Base-by-base conservation (phyloP, 176 grass and related monocot species). In the Paspalum notatum region DNA sequence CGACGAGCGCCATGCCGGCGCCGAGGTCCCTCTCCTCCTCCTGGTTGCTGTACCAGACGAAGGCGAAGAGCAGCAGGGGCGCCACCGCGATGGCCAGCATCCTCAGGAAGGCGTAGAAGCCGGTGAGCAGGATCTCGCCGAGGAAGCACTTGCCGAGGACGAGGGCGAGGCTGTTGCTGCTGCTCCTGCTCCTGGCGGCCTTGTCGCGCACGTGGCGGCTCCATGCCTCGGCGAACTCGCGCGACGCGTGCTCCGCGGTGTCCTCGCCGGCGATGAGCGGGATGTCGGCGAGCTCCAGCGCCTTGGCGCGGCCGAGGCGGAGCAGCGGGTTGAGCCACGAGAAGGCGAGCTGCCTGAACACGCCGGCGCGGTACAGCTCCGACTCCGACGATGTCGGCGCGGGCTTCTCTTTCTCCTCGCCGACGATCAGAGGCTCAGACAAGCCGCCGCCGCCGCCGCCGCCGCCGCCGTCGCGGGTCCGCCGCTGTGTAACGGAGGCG, bases 281-380 rank as follows among this genome's bases (percentile, higher is more conserved):
- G 68, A 98, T 81, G 69, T 98, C 95, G 48, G 43, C 38, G 66
- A 94, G 81, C 46, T 81, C 85, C 62, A 98, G 73, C 21, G 85
- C 80, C 50, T 91, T 94, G n/a, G 95, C 81, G 54, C 78, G 83
- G 67, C 95, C 95, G 14, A 89, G 22, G 21, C 80, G 83, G 40
- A 98, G 89, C 58, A 98, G 86, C 57, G 85, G 87, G 66, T 92
- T 91, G 5, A 98, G 46, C 95, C 95, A 98, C 14, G 92, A 98
- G 82, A 98, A 94, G 24, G 95, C 71, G 11, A 98, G 67, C 86
- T 82, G 77, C 46, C 85, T 59, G 62, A 92, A 81, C 57, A 92
- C 21, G n/a, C 92, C 92, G 1, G 89, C 49, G 13, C 63, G 66
- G 72, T 86, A 85, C 3, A 86, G 22, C 18, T 90, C 77, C 5